Evolutionary conservation across 2,329 filamentous ascomycete genomes (phyloP).

Genomic region (Helotiales sp.): DNA sequence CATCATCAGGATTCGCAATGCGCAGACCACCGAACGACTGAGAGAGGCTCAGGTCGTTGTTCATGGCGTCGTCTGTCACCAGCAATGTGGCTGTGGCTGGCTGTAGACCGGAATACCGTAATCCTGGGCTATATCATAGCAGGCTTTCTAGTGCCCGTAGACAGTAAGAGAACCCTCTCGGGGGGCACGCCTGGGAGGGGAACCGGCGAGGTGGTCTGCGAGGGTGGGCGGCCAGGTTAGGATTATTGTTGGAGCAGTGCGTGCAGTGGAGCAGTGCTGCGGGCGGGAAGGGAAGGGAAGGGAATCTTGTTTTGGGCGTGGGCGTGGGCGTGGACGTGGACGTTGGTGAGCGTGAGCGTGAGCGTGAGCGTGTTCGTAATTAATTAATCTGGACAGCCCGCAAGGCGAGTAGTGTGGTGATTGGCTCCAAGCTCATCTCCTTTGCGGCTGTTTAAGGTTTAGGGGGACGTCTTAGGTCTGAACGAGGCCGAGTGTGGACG

Average conservation of each 20-base stretch:
- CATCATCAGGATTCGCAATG: slow-evolving; percentile 85
- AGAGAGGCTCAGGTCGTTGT: slow-evolving; percentile 88
- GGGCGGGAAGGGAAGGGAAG: not conserved
- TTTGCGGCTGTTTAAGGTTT: too few relatives aligned
- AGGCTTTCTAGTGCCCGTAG: slow-evolving; percentile 5
- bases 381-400: not conserved
- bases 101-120: not conserved
- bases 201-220: not conserved
- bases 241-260: too few relatives aligned
- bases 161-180: not conserved
- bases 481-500: too few relatives aligned
- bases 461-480: too few relatives aligned
- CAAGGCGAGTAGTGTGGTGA: too few relatives aligned
- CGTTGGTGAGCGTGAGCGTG: too few relatives aligned
- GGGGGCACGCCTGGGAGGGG: too few relatives aligned
- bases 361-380: too few relatives aligned
- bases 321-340: too few relatives aligned
- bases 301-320: not conserved
- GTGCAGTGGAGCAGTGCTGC: not conserved
- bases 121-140: slow-evolving; percentile 20
- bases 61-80: slow-evolving; percentile 56
- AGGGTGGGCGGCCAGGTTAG: not conserved
- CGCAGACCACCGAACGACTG: slow-evolving; percentile 90
- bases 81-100: slow-evolving; percentile 14
- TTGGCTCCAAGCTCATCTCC: too few relatives aligned